Evolutionary conservation across 257 asterid genomes (phyloP), one percentile per base, ranked within the genome.

Genomic region (Forsythia suspensa): DNA sequence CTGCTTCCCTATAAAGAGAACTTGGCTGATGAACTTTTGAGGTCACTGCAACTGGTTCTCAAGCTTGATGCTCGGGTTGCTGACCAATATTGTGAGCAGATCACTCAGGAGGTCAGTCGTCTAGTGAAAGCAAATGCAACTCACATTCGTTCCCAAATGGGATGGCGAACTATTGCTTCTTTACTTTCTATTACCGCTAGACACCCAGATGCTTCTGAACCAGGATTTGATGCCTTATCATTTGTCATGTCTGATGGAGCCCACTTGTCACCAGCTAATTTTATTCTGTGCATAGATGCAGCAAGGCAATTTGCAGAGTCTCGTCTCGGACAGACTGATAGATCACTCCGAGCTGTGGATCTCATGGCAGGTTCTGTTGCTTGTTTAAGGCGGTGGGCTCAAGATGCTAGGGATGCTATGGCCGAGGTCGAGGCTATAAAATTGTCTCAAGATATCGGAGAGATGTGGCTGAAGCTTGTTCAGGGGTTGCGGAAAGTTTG

Each of bases 241-340:
- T 94, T 90, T 77, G 81, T 94, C 81, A 94, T 94, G 98, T 85
- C 94, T 46, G 96, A 90, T 74, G 98, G 98, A 46, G 89, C 97
- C 81, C 95, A 94, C 88, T 78, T 94, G 74, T 88, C 94, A 48
- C 96, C 97, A 6, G 85, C 97, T 44, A 92, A 92, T 88, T 87
- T 89, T 46, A 89, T 90, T 46, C 93, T 90, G 55, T 92, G 94
- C 71, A 88, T 86, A 43, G 97, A 93, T 75, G 90, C 96, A 69
- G 97, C 98, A 3, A 89, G 97, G 85, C 97, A 91, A 77, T 94
- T 94, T 81, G 97, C 98, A 40, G 98, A 94, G 84, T 94, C 98
- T 80, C 98, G 97, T 44, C 90, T 93, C 3, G 98, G 98, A 65
- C 97, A 90, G 86, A 85, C 91, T 6, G 98, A 94, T 68, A 78